These are phyloP conservation scores for Candida oleophila DNA, from an alignment of 805 yeast species.

Conservation along the genomic window DNA sequence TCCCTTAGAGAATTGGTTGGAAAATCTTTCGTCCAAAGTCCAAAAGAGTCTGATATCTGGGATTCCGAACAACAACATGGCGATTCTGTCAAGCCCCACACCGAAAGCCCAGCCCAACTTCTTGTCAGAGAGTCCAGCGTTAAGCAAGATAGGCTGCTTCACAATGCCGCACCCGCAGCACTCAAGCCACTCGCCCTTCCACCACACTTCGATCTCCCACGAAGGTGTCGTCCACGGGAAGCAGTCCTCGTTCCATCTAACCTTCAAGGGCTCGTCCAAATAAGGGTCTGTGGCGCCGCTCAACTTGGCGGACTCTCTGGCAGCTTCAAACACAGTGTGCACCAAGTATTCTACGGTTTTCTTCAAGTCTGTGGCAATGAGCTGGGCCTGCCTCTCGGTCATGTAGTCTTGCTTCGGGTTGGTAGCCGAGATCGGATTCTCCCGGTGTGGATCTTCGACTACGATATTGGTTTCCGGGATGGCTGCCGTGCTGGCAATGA, in stretches of 20 bases:
- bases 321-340: constrained; percentile 75
- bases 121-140: constrained; percentile 60
- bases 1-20: constrained; percentile 65
- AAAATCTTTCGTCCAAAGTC: constrained; percentile 79
- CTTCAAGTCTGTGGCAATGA: constrained; percentile 76
- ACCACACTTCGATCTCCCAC: constrained; percentile 98
- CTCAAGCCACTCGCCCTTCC: constrained; percentile 98
- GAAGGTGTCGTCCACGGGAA: constrained; percentile 99
- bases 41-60: constrained; percentile 95
- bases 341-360: constrained; percentile 83
- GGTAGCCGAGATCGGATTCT: constrained; percentile 47
- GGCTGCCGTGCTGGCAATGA: constrained; percentile 52
- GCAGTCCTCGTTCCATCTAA: constrained; percentile 92
- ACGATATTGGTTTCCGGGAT: constrained; percentile 68
- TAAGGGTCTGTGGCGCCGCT: constrained; percentile 61
- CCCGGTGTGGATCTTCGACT: constrained; percentile 67
- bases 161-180: constrained; percentile 96
- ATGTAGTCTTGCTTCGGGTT: constrained; percentile 84
- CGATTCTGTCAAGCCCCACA: constrained; percentile 89
- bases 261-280: constrained; percentile 71
- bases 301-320: constrained; percentile 56
- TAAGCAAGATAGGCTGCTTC: constrained; percentile 69
- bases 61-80: constrained; percentile 91
- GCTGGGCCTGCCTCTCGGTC: constrained; percentile 64
- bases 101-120: constrained; percentile 98